Percentiles rank a stretch among this genome's conserved stretches.
Evolutionary conservation across 108 stramenopile genomes (phyloP).

Genomic region (Skeletonema tropicum): DNA sequence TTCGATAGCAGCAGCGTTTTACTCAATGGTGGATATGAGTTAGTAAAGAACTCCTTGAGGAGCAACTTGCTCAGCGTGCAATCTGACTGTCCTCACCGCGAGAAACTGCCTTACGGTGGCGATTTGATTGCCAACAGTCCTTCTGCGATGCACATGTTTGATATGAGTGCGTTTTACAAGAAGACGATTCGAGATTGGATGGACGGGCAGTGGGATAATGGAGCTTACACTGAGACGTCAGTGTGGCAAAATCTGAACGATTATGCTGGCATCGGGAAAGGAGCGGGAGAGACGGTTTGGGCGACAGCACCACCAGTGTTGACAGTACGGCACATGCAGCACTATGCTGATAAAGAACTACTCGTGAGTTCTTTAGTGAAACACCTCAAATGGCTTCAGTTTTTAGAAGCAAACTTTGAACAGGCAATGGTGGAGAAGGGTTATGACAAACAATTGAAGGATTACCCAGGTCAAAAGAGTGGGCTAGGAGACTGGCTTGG

Average conservation of each 20-base stretch:
- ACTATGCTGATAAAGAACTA: conserved; percentile 41
- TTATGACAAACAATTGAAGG: conserved; percentile 29
- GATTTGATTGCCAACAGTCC: conserved; percentile 49
- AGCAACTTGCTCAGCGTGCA: conserved; percentile 60
- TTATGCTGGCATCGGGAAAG: conserved; percentile 40
- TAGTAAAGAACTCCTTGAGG: conserved; percentile 36
- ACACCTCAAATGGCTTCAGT: conserved; percentile 36
- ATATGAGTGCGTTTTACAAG: conserved; percentile 51
- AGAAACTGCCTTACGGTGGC: conserved; percentile 54
- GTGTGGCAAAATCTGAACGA: conserved; percentile 48
- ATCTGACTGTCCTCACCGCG: conserved; percentile 61
- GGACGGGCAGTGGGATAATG: conserved; percentile 52
- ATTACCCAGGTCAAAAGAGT: conserved; percentile 13
- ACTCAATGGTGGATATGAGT: conserved; percentile 42
- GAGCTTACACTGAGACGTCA: conserved; percentile 49
- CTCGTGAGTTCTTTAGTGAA: conserved; percentile 10
- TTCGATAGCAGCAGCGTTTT: conserved; percentile 38
- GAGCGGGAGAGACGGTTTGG: conserved; percentile 49
- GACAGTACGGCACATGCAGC: conserved; percentile 4
- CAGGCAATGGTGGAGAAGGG: conserved; percentile 28
- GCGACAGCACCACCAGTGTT: conserved; percentile 44
- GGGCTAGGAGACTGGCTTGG: conserved; percentile 61
- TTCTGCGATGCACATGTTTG: conserved; percentile 45
- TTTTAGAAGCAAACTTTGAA: conserved; percentile 34
- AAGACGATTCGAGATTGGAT: conserved; percentile 52